Evolutionary conservation across 305 asterid genomes (phyloP).

Genomic region (Stenogyne calaminthoides): DNA sequence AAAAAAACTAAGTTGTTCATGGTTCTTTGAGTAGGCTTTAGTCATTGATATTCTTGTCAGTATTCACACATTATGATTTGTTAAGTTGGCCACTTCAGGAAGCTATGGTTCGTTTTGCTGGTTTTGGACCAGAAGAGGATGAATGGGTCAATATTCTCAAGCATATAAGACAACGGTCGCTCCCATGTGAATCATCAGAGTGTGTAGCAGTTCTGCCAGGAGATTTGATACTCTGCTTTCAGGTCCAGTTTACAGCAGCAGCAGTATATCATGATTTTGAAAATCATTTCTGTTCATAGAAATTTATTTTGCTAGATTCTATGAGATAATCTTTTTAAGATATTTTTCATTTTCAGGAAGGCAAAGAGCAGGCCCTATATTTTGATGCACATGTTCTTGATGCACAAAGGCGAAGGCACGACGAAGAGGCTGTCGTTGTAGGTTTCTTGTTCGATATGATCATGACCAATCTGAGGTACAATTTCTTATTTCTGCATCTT

Average conservation of each 20-base stretch:
- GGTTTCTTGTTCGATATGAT: conserved; percentile 91
- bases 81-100: conserved; percentile 55
- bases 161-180: conserved; percentile 88
- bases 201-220: conserved; percentile 84
- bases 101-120: conserved; percentile 92
- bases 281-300: neutral
- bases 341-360: conserved; percentile 63
- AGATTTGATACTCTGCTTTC: conserved; percentile 90
- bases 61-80: conserved; percentile 12
- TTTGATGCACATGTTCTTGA: conserved; percentile 94
- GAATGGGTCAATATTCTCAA: conserved; percentile 86
- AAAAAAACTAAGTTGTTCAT: neutral
- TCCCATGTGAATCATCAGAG: conserved; percentile 93
- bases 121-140: conserved; percentile 94
- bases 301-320: conserved; percentile 11
- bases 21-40: conserved; percentile 5
- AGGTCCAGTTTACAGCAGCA: conserved; percentile 48
- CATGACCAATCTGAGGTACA: conserved; percentile 94
- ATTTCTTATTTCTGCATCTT: neutral
- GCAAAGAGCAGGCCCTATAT: conserved; percentile 95
- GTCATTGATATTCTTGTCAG: neutral
- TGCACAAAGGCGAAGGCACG: conserved; percentile 95
- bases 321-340: conserved; percentile 9
- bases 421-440: conserved; percentile 94
- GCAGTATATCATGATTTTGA: conserved; percentile 4